These are phyloP conservation scores for Leccinum subgranulosum DNA, from an alignment of 768 basidiomycete species.

Conservation along the genomic window DNA sequence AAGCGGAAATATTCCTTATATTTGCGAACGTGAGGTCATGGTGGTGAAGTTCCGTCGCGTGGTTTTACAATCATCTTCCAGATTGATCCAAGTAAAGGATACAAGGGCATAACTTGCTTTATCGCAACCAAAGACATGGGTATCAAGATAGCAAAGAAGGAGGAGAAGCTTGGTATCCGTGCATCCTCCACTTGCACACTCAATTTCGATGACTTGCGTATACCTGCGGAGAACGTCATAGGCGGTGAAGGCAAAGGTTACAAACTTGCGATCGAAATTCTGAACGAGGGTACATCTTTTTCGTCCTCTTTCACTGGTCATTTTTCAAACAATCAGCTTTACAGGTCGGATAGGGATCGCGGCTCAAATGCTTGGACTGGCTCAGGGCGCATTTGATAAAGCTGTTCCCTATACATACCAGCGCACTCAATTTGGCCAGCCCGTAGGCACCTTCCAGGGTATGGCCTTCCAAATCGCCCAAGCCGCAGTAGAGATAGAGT, in stretches of 20 bases:
- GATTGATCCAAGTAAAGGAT: conserved; percentile 88
- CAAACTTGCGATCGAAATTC: conserved; percentile 94
- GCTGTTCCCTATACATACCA: conserved; percentile 94
- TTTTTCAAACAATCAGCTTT: not conserved
- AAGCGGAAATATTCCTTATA: conserved; percentile 89
- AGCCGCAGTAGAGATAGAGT: conserved; percentile 86
- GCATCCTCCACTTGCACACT: conserved; percentile 95
- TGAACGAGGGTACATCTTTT: conserved; percentile 72
- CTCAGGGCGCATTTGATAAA: conserved; percentile 95
- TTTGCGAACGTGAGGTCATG: conserved; percentile 83
- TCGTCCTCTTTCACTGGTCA: not conserved
- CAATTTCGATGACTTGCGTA: conserved; percentile 89
- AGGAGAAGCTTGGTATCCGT: conserved; percentile 95
- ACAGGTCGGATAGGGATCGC: conserved; percentile 92
- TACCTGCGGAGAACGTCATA: conserved; percentile 84
- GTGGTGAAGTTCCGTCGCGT: not conserved
- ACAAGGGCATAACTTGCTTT: conserved; percentile 99
- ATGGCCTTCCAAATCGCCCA: conserved; percentile 95
- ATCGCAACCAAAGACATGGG: conserved; percentile 96
- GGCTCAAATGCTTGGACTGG: conserved; percentile 97
- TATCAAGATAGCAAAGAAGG: conserved; percentile 96
- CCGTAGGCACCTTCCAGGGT: conserved; percentile 92
- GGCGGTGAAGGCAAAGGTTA: conserved; percentile 92
- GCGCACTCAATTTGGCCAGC: conserved; percentile 91
- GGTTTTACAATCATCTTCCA: conserved; percentile 24